Percentiles rank a stretch among this genome's conserved stretches.
Evolutionary conservation across 257 asterid genomes (phyloP).

Genomic region (Mitragyna speciosa): DNA sequence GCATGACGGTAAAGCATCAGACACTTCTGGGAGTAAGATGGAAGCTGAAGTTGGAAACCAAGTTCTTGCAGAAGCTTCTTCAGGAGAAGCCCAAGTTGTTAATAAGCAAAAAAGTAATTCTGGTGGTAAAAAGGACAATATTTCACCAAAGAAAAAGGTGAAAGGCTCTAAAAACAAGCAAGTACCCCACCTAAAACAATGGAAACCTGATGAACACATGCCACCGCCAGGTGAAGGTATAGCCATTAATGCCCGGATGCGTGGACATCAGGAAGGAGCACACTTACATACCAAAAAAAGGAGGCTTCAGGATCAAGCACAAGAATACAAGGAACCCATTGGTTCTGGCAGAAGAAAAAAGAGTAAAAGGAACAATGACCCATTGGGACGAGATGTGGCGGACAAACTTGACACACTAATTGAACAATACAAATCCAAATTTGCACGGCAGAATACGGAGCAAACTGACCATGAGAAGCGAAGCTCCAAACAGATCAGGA

Average conservation of each 20-base stretch:
- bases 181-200: constrained; percentile 24
- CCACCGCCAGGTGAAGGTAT: constrained; percentile 19
- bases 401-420: constrained; percentile 82
- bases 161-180: constrained; percentile 26
- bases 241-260: constrained; percentile 18
- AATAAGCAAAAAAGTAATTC: constrained; percentile 34
- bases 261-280: constrained; percentile 24
- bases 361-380: constrained; percentile 53
- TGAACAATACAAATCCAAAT: constrained; percentile 71
- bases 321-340: constrained; percentile 31
- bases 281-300: constrained; percentile 31
- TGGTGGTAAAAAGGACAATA: constrained; percentile 19
- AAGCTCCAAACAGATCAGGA: constrained; percentile 66
- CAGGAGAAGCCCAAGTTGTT: constrained; percentile 28
- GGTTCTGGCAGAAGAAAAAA: constrained; percentile 42
- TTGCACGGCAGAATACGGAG: constrained; percentile 39
- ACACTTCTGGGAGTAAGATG: constrained; percentile 27
- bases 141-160: constrained; percentile 24
- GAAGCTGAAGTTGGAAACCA: constrained; percentile 29
- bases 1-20: constrained; percentile 29
- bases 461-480: constrained; percentile 42
- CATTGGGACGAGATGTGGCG: constrained; percentile 65
- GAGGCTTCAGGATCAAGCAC: constrained; percentile 26
- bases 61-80: constrained; percentile 23
- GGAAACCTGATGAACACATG: constrained; percentile 20